phyloP scores from a whole-genome alignment of 805 yeast genomes.

The Blastobotrys attinorum region DNA sequence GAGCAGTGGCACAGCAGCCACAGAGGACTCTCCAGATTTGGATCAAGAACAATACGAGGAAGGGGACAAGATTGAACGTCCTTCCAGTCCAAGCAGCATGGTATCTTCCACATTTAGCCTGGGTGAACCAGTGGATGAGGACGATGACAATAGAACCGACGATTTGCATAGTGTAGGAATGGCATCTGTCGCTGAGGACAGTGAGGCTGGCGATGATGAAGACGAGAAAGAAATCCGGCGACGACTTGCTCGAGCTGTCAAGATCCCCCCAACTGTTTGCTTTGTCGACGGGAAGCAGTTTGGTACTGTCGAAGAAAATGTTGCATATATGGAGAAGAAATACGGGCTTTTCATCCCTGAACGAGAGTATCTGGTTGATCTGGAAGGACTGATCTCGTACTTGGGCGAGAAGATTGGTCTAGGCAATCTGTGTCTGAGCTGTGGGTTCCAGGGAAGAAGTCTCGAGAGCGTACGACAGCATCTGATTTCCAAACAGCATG shows the following conservation, averaged over 20 bases:
- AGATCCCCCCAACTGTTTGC: constrained; percentile 30
- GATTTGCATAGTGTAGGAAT: neutral
- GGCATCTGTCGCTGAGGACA: neutral
- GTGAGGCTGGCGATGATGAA: constrained; percentile 16
- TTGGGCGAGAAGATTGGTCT: constrained; percentile 73
- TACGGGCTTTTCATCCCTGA: constrained; percentile 93
- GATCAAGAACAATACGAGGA: neutral
- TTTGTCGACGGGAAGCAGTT: constrained; percentile 41
- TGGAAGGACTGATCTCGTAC: constrained; percentile 64
- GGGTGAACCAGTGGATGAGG: constrained; percentile 19
- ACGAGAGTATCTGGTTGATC: constrained; percentile 54
- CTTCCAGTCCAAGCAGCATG: constrained; percentile 10
- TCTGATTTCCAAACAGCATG: constrained; percentile 77
- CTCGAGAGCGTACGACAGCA: constrained; percentile 87
- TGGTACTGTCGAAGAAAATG: constrained; percentile 47
- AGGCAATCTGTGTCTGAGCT: constrained; percentile 77
- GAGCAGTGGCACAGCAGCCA: neutral
- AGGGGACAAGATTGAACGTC: neutral
- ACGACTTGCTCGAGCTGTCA: constrained; percentile 11
- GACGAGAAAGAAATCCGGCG: constrained; percentile 20
- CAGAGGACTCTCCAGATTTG: constrained; percentile 12
- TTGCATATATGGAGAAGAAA: constrained; percentile 65
- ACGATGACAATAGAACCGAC: neutral
- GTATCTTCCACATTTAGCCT: constrained; percentile 20
- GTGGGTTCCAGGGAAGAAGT: constrained; percentile 76